Evolutionary conservation across 1,284 basidiomycete species (phyloP).

Genomic region (Austroboletus rostrupii): DNA sequence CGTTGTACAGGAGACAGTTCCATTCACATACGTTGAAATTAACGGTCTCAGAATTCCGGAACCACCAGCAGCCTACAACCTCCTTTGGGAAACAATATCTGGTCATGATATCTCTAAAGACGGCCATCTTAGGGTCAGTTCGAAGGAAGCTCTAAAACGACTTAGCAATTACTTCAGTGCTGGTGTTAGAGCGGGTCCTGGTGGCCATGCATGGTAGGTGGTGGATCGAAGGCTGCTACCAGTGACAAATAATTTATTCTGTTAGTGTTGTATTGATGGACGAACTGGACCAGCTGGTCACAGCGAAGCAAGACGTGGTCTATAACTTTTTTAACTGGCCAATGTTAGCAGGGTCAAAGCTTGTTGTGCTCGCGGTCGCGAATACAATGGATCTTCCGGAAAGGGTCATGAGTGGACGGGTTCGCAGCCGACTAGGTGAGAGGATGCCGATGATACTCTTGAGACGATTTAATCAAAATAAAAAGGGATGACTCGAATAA

Average conservation of each 20-base stretch:
- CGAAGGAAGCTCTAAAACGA: conserved; percentile 69
- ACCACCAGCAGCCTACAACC: conserved; percentile 80
- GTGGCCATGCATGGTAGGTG: conserved; percentile 64
- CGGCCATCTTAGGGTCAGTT: conserved; percentile 60
- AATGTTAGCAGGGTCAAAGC: conserved; percentile 77
- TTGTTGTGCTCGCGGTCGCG: conserved; percentile 95
- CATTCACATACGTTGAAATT: conserved; percentile 97
- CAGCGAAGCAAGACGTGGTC: conserved; percentile 94
- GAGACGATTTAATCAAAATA: conserved; percentile 2
- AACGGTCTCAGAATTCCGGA: conserved; percentile 94
- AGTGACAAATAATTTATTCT: background rate
- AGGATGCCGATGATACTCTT: conserved; percentile 2
- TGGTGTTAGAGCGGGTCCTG: conserved; percentile 54
- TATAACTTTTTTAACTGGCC: conserved; percentile 99
- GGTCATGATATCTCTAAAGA: conserved; percentile 63
- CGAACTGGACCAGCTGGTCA: conserved; percentile 95
- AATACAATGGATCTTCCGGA: conserved; percentile 99
- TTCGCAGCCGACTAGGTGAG: conserved; percentile 86
- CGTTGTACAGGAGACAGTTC: conserved; percentile 71
- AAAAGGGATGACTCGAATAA: conserved; percentile 89
- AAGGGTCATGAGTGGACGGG: conserved; percentile 87
- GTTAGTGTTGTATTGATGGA: conserved; percentile 93
- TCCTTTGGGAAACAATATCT: conserved; percentile 87
- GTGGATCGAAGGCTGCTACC: conserved; percentile 9
- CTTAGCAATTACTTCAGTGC: conserved; percentile 62